phyloP scores from a whole-genome alignment of 305 asterid species.

The Coffea humblotiana region DNA sequence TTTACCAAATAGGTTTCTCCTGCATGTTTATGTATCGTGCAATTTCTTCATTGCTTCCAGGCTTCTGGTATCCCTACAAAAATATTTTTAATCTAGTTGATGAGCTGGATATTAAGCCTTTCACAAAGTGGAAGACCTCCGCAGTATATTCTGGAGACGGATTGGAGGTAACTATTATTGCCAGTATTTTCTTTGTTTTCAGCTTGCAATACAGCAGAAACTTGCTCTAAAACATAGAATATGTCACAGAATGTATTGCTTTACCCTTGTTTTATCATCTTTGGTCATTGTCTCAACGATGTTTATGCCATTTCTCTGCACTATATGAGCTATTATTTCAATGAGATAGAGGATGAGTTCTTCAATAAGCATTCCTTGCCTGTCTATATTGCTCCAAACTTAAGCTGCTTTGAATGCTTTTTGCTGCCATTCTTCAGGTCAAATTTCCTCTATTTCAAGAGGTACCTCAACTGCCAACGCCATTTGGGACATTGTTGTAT shows the following conservation, averaged over 20 bases:
- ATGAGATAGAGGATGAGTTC: neutral
- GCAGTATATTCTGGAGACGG: slow-evolving; percentile 60
- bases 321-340: neutral
- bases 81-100: slow-evolving; percentile 56
- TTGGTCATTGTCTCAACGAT: neutral
- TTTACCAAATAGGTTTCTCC: neutral
- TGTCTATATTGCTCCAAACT: neutral
- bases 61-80: slow-evolving; percentile 55
- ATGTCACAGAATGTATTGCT: neutral
- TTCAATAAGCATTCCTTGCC: neutral
- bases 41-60: slow-evolving; percentile 26
- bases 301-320: too few relatives aligned
- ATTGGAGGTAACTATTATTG: slow-evolving; percentile 39
- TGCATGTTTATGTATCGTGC: neutral
- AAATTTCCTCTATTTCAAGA: slow-evolving; percentile 56
- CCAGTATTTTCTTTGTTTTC: neutral
- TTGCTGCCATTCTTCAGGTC: slow-evolving; percentile 34
- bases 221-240: neutral
- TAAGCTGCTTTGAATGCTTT: neutral
- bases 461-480: slow-evolving; percentile 51
- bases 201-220: neutral
- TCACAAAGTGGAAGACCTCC: slow-evolving; percentile 54
- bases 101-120: slow-evolving; percentile 60
- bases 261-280: neutral
- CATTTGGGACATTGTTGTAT: slow-evolving; percentile 51